Evolutionary conservation across 768 basidiomycete species (phyloP), one percentile per base, ranked within the genome.

Genomic region (Suillus weaverae): DNA sequence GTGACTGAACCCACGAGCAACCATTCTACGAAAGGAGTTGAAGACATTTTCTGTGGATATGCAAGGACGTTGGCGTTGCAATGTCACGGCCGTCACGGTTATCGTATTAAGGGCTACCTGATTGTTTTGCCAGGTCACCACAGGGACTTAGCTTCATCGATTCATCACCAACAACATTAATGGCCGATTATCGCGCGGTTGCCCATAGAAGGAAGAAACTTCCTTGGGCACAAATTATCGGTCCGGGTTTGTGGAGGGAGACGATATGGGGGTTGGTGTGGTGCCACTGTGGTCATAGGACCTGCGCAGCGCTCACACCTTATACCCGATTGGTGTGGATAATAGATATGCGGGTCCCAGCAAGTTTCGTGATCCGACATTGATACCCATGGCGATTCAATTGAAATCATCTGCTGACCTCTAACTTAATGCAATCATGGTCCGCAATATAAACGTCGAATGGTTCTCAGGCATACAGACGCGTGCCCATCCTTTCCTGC

Each of bases 1-100:
- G 39, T 13, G 18, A 59, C 30, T 39, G 3, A 41, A 59, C 57
- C n/a, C 33, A 62, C 62, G 56, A 32, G 50, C 36, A 57, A 38
- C 62, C 62, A 57, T 32, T 61, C 33, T 18, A 5, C 10, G 61
- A 61, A 61, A 20, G 54, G n/a, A n/a, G 33, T 57, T 22, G 71
- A 64, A 46, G 69, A 65, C 70, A 74, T 77, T 32, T 48, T 22
- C 2, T 35, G n/a, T 32, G 63, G 32, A 14, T 56, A 20, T 33
- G 62, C 22, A 13, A 2, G 35, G 14, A 26, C 30, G 57, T 41
- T 39, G 38, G 56, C 39, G 14, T 39, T 16, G 8, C 46, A 22
- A 22, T 11, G 43, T 26, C 26, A 26, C 26, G 26, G 26, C 26
- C 26, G 26, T 26, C 26, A 26, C 26, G 26, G 26, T 26, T 26